Conservation (phyloP, 2,329 filamentous ascomycete species). For the Epichloe uncinata region DNA sequence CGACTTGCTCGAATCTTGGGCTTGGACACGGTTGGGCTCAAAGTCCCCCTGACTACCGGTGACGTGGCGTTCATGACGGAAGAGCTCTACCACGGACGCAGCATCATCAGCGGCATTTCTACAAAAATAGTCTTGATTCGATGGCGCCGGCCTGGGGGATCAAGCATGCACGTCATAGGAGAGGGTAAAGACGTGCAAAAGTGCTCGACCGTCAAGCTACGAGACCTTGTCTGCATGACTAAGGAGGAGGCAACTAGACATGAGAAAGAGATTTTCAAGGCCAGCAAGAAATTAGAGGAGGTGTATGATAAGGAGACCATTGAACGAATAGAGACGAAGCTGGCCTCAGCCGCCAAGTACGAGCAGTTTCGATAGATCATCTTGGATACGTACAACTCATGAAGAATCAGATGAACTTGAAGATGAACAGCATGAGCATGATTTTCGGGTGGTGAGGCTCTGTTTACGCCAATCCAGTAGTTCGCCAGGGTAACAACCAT, state of each 20-base stretch:
- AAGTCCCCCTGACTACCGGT: slow-evolving; percentile 56
- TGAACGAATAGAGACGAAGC: slow-evolving; percentile 50
- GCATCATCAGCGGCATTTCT: slow-evolving; percentile 66
- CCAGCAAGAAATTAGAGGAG: slow-evolving; percentile 51
- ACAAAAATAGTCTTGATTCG: slow-evolving; percentile 68
- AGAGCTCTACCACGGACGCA: slow-evolving; percentile 75
- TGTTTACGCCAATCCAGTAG: no score
- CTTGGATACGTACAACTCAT: background rate
- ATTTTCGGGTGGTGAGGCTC: background rate
- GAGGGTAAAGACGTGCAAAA: slow-evolving; percentile 61
- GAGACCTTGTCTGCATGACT: slow-evolving; percentile 78
- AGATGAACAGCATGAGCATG: background rate
- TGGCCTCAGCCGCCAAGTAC: slow-evolving; percentile 52
- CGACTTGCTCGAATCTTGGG: slow-evolving; percentile 43
- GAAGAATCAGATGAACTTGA: background rate
- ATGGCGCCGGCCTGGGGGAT: slow-evolving; percentile 55
- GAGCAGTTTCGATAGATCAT: slow-evolving; percentile 33
- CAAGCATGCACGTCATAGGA: slow-evolving; percentile 48
- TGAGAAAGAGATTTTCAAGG: slow-evolving; percentile 65
- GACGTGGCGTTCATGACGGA: slow-evolving; percentile 85
- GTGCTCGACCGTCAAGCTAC: slow-evolving; percentile 51
- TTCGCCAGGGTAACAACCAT: no score
- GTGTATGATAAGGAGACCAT: slow-evolving; percentile 61
- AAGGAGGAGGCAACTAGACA: slow-evolving; percentile 77
- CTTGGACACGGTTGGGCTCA: slow-evolving; percentile 48